A percentile compares a stretch with the other conserved stretches of the same genome.
phyloP scores from a whole-genome alignment of 2,329 filamentous ascomycete genomes.

The Colletotrichum lini region DNA sequence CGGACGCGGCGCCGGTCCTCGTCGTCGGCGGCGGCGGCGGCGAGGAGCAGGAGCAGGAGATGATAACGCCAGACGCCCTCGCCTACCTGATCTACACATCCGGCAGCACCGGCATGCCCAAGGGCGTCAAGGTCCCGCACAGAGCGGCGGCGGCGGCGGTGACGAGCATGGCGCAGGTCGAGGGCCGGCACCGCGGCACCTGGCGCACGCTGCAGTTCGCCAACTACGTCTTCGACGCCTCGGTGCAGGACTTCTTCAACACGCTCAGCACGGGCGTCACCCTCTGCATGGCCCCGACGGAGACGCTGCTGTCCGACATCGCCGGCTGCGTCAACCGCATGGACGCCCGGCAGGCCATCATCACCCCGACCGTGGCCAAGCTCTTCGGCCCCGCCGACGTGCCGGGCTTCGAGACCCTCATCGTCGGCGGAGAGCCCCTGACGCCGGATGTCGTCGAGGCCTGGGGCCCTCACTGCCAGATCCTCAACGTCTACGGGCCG shows the following conservation, averaged over 20 bases:
- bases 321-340: slow-evolving; percentile 14
- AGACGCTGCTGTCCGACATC: slow-evolving; percentile 20
- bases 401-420: slow-evolving; percentile 35
- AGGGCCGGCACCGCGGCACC: slow-evolving; percentile 16
- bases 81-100: slow-evolving; percentile 39
- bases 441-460: slow-evolving; percentile 26
- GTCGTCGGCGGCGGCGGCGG: neutral
- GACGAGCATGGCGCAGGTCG: slow-evolving; percentile 39
- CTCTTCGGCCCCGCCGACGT: slow-evolving; percentile 41
- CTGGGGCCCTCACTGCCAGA: slow-evolving; percentile 29
- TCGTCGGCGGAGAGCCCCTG: slow-evolving; percentile 36
- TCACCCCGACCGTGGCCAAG: slow-evolving; percentile 43
- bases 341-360: slow-evolving; percentile 29
- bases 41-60: too few relatives aligned
- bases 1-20: slow-evolving; percentile 2
- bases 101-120: slow-evolving; percentile 37
- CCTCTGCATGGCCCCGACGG: slow-evolving; percentile 26
- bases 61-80: neutral
- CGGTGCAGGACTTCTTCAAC: slow-evolving; percentile 29
- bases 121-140: slow-evolving; percentile 43
- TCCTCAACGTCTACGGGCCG: slow-evolving; percentile 45
- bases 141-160: slow-evolving; percentile 42
- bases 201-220: slow-evolving; percentile 26
- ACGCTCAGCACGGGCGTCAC: slow-evolving; percentile 28
- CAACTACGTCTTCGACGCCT: slow-evolving; percentile 35